A percentile compares a stretch with the other conserved stretches of the same genome.
Evolutionary conservation across 129 eudicot species (phyloP).

Genomic region (Arctium minus): DNA sequence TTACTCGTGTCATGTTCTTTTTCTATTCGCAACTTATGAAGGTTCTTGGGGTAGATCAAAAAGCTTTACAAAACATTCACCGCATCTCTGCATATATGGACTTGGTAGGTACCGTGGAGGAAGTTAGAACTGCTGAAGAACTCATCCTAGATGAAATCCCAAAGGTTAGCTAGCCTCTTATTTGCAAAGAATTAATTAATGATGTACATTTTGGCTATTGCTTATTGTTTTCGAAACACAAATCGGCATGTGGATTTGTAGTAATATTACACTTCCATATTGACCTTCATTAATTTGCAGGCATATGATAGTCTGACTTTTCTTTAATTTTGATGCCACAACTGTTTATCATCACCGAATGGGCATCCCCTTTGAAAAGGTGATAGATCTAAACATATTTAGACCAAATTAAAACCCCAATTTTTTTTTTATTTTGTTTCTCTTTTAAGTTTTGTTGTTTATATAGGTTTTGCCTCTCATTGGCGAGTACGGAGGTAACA

Average conservation of each 20-base stretch:
- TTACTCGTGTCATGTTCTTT: background rate
- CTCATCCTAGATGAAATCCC: background rate
- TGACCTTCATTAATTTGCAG: background rate
- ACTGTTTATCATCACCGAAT: background rate
- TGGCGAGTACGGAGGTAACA: background rate
- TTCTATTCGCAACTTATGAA: slow-evolving; percentile 4
- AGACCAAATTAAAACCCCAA: background rate
- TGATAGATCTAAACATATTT: background rate
- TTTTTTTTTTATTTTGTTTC: background rate
- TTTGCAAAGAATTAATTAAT: too few species aligned
- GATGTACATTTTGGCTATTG: too few species aligned
- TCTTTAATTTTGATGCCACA: slow-evolving; percentile 4
- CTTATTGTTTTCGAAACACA: too few species aligned
- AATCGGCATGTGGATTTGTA: too few species aligned
- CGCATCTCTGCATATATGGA: slow-evolving; percentile 12
- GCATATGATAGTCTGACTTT: background rate
- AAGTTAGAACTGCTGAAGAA: slow-evolving; percentile 2
- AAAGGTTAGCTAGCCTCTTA: too few species aligned
- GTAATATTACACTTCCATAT: too few species aligned
- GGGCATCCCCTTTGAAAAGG: slow-evolving; percentile 4
- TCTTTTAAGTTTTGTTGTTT: background rate
- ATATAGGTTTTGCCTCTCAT: background rate
- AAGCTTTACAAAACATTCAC: slow-evolving; percentile 6
- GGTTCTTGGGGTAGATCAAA: background rate
- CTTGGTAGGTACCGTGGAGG: background rate